Evolutionary conservation across 495 filamentous ascomycete species (phyloP).

Genomic region (Tuber brumale): DNA sequence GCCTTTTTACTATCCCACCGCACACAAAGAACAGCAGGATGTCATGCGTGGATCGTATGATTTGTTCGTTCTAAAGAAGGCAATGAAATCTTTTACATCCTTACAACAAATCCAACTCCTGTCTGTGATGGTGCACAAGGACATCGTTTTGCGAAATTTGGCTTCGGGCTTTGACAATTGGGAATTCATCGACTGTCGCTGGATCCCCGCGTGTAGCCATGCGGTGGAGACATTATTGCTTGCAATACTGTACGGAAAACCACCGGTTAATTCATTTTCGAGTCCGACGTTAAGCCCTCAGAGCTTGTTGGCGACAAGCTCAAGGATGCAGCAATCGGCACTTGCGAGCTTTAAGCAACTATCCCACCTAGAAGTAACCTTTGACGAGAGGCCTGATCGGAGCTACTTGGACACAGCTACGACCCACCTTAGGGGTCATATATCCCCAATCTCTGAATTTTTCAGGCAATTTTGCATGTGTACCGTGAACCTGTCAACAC

Average conservation of each 20-base stretch:
- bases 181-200: constrained; percentile 41
- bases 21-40: constrained; percentile 39
- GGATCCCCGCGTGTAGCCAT: constrained; percentile 40
- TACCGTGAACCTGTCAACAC: constrained; percentile 34
- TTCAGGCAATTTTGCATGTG: constrained; percentile 35
- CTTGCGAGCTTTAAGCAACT: constrained; percentile 30
- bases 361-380: constrained; percentile 39
- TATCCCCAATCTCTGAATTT: constrained; percentile 38
- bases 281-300: constrained; percentile 41
- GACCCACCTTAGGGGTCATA: constrained; percentile 38
- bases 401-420: constrained; percentile 36
- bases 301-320: constrained; percentile 37
- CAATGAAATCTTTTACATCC: constrained; percentile 39
- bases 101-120: constrained; percentile 38
- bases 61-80: constrained; percentile 37
- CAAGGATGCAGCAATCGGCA: constrained; percentile 25
- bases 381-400: constrained; percentile 40
- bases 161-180: constrained; percentile 38
- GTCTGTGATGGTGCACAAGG: constrained; percentile 41
- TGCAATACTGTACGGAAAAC: constrained; percentile 32
- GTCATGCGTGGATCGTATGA: constrained; percentile 37
- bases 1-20: constrained; percentile 38
- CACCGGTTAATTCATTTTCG: constrained; percentile 37
- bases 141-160: constrained; percentile 40
- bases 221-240: constrained; percentile 37